These are phyloP conservation scores for Hyphopichia buzzinii DNA, from an alignment of 1,139 yeast species.

Conservation along the genomic window DNA sequence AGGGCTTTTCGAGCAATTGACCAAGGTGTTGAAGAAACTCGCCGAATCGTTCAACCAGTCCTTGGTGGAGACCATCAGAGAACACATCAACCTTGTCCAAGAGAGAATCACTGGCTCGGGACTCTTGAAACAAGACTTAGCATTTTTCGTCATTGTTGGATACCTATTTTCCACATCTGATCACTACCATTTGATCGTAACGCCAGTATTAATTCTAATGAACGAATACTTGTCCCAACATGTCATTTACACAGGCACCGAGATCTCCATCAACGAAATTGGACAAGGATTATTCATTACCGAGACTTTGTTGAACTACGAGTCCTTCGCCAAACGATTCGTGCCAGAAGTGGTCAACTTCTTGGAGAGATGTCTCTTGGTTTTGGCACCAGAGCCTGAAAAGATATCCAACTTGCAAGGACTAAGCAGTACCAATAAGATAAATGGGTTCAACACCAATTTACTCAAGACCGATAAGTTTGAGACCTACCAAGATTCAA, in stretches of 20 bases:
- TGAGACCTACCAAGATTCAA: constrained; percentile 6
- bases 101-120: constrained; percentile 33
- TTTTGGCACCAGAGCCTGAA: constrained; percentile 45
- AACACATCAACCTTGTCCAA: constrained; percentile 44
- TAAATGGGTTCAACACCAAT: constrained; percentile 7
- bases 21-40: constrained; percentile 53
- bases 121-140: constrained; percentile 53
- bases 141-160: constrained; percentile 71
- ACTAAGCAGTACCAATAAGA: constrained; percentile 7
- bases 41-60: constrained; percentile 66
- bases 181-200: constrained; percentile 86
- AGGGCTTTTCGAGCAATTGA: constrained; percentile 37
- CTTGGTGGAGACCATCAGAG: constrained; percentile 49
- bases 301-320: constrained; percentile 67
- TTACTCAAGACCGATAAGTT: constrained; percentile 17
- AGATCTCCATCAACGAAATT: constrained; percentile 43
- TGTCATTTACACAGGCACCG: constrained; percentile 21
- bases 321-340: constrained; percentile 73
- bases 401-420: constrained; percentile 9
- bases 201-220: constrained; percentile 76
- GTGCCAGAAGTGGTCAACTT: constrained; percentile 75
- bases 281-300: constrained; percentile 57
- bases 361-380: constrained; percentile 50
- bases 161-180: constrained; percentile 88
- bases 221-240: constrained; percentile 55